Base-by-base conservation (phyloP, 805 yeast genomes). In the Scheffersomyces lignosus region DNA sequence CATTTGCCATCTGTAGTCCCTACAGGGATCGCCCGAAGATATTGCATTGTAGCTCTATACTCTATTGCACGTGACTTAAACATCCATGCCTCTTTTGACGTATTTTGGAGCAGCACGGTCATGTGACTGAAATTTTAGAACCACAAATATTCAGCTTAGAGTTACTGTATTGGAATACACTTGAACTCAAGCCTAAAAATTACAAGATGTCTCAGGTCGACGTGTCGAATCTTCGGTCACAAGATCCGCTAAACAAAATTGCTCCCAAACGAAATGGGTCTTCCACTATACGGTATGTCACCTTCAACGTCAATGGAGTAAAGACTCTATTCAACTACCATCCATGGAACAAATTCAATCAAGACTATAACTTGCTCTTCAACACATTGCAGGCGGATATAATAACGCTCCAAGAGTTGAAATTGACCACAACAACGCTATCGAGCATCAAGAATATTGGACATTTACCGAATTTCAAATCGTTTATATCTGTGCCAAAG, bases 221-320 rank as follows among this genome's bases (percentile, higher is more conserved):
- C 27, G 10, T 30, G 14, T 12, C 29, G 15, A 17, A 24, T 9
- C 22, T 18, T 18, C 17, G 31, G 7, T 15, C 13, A 13, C 34
- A 38, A 20, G 48, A 38, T 16, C 52, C 52, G 15, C 29, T 48
- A 15, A 38, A 31, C 31, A 38, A 29, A 20, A 33, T 48, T 24
- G 34, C 33, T 16, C 27, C 27, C 5, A 42, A 39, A 22, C 24
- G 7, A 10, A 7, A n/a, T n/a, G n/a, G 7, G 23, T 15, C 35
- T 12, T 29, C 16, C 15, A 38, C 54, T 9, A 34, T 77, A 3
- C 60, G 89, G n/a, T 64, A 75, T 29, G 60, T 84, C 13, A 70
- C 93, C 0, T 91, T 88, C 71, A 91, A 89, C 58, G 84, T 88
- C 31, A 91, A 89, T 52, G 96, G 96, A 0, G 60, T 80, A 35